Percentiles rank a stretch among this genome's conserved stretches.
Conservation (phyloP, 2,329 filamentous ascomycete genomes). For the Zalaria obscura region DNA sequence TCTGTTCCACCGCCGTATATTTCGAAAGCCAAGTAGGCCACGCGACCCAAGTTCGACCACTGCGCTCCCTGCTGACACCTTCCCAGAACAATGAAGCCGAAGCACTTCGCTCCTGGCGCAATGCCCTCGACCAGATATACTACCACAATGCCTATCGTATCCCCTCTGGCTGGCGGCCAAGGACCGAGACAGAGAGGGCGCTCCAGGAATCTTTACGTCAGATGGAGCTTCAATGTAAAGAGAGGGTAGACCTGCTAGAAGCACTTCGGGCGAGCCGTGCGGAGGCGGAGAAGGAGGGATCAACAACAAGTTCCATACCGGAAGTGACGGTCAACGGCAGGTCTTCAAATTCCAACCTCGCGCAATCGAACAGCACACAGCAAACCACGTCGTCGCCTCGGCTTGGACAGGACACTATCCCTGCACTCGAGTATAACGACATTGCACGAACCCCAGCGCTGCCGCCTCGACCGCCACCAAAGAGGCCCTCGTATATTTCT, state of each 20-base stretch:
- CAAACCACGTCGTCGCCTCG: conserved; percentile 35
- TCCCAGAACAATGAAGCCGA: conserved; percentile 75
- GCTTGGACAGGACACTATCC: conserved; percentile 71
- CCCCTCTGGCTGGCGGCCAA: conserved; percentile 52
- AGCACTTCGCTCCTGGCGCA: conserved; percentile 80
- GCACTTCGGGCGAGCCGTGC: conserved; percentile 55
- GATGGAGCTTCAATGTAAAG: conserved; percentile 83
- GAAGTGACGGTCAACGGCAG: conserved; percentile 1
- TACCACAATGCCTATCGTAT: conserved; percentile 69
- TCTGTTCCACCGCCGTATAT: conserved; percentile 89
- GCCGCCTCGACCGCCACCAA: conserved; percentile 13
- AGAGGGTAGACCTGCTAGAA: conserved; percentile 77
- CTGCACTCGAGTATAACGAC: conserved; percentile 64
- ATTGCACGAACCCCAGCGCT: conserved; percentile 52
- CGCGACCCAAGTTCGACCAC: neutral
- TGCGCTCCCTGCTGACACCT: neutral
- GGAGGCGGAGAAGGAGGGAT: conserved; percentile 31
- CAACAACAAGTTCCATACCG: neutral
- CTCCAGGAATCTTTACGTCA: conserved; percentile 68
- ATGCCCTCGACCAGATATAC: conserved; percentile 76
- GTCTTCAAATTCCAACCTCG: conserved; percentile 3
- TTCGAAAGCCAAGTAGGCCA: conserved; percentile 72
- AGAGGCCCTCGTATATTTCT: conserved; percentile 32
- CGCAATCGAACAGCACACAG: conserved; percentile 1
- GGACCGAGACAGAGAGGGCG: conserved; percentile 70